These are phyloP conservation scores for Filobasidium floriforme DNA, from an alignment of 768 basidiomycete species.

Conservation along the genomic window DNA sequence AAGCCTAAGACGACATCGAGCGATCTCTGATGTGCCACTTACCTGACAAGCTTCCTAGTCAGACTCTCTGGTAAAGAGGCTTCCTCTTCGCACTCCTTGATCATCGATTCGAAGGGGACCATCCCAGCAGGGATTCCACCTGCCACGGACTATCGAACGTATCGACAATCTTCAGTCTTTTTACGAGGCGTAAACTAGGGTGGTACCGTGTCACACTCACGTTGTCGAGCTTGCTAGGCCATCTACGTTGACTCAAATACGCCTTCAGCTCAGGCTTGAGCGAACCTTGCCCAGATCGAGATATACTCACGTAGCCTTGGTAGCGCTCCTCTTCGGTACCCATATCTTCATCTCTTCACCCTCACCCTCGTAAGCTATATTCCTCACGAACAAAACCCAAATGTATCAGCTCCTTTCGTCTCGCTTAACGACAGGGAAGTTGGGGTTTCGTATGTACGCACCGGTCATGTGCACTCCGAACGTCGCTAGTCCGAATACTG, in stretches of 20 bases:
- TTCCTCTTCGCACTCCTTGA: slow-evolving; percentile 92
- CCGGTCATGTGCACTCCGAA: slow-evolving; percentile 85
- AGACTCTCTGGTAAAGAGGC: slow-evolving; percentile 68
- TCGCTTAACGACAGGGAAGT: neutral
- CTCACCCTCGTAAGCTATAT: slow-evolving; percentile 40
- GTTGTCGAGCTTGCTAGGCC: slow-evolving; percentile 82
- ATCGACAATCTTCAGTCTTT: neutral
- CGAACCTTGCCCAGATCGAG: neutral
- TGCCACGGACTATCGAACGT: slow-evolving; percentile 47
- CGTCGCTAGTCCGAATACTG: slow-evolving; percentile 80
- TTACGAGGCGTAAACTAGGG: too few relatives aligned
- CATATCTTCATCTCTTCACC: slow-evolving; percentile 57
- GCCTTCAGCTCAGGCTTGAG: neutral
- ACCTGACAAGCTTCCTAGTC: slow-evolving; percentile 51
- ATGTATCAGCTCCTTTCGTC: too few relatives aligned
- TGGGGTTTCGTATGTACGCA: slow-evolving; percentile 15
- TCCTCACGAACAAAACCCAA: neutral
- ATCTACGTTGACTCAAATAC: slow-evolving; percentile 45
- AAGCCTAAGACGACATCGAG: too few relatives aligned
- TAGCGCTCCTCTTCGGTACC: slow-evolving; percentile 76
- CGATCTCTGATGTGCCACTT: neutral
- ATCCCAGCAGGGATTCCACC: slow-evolving; percentile 84
- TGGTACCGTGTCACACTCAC: too few relatives aligned
- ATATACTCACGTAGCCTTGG: slow-evolving; percentile 75
- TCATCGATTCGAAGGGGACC: slow-evolving; percentile 60